Conservation (phyloP, 805 yeast genomes). For the Saccharomycopsis selenospora region DNA sequence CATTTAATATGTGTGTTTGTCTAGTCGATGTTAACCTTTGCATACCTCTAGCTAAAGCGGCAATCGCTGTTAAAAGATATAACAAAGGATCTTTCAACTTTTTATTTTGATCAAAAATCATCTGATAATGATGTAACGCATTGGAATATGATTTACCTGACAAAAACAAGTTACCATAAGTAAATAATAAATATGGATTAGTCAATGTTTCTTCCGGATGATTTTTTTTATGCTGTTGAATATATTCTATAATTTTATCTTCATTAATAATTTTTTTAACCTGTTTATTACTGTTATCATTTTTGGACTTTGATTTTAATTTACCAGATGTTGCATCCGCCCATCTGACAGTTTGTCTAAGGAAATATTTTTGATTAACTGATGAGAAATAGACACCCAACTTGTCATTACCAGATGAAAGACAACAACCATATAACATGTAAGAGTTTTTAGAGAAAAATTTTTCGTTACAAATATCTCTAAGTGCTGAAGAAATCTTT, state of each 20-base stretch:
- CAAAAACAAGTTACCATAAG: slow-evolving; percentile 75
- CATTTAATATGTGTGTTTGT: slow-evolving; percentile 83
- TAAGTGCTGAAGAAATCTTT: slow-evolving; percentile 48
- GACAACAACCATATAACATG: slow-evolving; percentile 59
- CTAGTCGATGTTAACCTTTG: slow-evolving; percentile 83
- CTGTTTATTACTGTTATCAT: slow-evolving; percentile 36
- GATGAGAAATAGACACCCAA: slow-evolving; percentile 61
- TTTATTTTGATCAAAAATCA: slow-evolving; percentile 60
- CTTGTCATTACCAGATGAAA: slow-evolving; percentile 53
- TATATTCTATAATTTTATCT: slow-evolving; percentile 29
- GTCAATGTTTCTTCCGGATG: slow-evolving; percentile 3
- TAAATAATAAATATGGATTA: slow-evolving; percentile 62
- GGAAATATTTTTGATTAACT: slow-evolving; percentile 81
- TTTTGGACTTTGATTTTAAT: slow-evolving; percentile 68
- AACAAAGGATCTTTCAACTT: slow-evolving; percentile 62
- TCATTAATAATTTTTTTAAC: slow-evolving; percentile 30
- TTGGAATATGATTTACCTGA: slow-evolving; percentile 79
- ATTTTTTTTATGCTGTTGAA: background rate
- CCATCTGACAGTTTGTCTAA: slow-evolving; percentile 84
- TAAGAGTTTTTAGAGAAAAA: slow-evolving; percentile 71
- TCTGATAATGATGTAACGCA: slow-evolving; percentile 66
- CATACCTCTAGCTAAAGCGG: slow-evolving; percentile 84
- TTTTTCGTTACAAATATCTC: slow-evolving; percentile 56
- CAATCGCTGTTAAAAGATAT: slow-evolving; percentile 64
- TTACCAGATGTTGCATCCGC: slow-evolving; percentile 56